phyloP scores from a whole-genome alignment of 2,329 filamentous ascomycete species.

The Aspergillus transmontanensis region DNA sequence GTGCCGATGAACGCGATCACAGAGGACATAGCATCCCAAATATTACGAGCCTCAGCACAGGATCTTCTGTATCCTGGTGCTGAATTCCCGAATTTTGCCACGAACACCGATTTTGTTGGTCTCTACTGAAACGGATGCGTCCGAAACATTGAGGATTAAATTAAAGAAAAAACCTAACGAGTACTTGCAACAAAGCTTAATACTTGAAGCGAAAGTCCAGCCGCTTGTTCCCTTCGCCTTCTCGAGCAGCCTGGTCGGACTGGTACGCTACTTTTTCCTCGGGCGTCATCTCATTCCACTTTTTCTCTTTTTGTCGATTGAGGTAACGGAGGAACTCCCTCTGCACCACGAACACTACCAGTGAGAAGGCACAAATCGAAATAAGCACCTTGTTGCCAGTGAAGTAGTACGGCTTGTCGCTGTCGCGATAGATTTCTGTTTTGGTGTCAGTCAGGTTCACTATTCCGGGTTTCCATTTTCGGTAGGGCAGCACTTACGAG shows the following conservation, averaged over 20 bases:
- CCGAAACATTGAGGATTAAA: neutral
- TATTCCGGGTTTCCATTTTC: too few species aligned
- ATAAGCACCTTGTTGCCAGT: conserved; percentile 58
- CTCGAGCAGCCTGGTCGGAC: conserved; percentile 46
- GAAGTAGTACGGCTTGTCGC: conserved; percentile 57
- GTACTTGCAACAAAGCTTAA: conserved; percentile 18
- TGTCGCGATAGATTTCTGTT: conserved; percentile 53
- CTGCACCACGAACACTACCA: conserved; percentile 53
- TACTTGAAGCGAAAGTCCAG: conserved; percentile 57
- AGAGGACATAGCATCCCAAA: neutral
- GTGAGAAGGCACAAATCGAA: conserved; percentile 50
- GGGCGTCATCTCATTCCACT: conserved; percentile 50
- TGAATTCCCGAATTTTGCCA: neutral
- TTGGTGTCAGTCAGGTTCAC: neutral
- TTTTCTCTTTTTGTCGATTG: conserved; percentile 53
- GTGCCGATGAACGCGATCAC: neutral
- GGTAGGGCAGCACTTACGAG: conserved; percentile 22
- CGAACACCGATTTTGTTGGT: neutral
- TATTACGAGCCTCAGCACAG: neutral
- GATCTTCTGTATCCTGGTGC: neutral
- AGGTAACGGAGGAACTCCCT: conserved; percentile 47
- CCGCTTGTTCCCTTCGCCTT: conserved; percentile 53
- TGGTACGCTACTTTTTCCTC: conserved; percentile 53
- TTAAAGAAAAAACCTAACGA: neutral
- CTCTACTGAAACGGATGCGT: neutral